Percentiles rank a stretch among this genome's conserved stretches.
Evolutionary conservation across 768 basidiomycete genomes (phyloP).

Genomic region (Gyrodon lividus): DNA sequence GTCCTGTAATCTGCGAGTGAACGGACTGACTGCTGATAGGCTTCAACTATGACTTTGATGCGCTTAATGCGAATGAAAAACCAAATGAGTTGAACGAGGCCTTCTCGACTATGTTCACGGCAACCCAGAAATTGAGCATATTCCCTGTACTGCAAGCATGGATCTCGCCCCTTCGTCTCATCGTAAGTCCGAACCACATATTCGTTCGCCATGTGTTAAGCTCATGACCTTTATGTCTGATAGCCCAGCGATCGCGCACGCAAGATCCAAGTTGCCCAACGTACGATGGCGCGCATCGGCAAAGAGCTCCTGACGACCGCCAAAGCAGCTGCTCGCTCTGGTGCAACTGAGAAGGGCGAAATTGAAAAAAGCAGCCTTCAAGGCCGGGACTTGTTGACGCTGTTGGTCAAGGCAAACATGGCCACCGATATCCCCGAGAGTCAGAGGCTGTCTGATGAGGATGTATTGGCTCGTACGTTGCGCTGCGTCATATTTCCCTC

Average conservation of each 20-base stretch:
- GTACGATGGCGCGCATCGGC: conserved; percentile 51
- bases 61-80: conserved; percentile 25
- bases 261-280: conserved; percentile 28
- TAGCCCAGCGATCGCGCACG: conserved; percentile 24
- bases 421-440: conserved; percentile 53
- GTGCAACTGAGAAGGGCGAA: conserved; percentile 22
- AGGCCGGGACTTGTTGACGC: conserved; percentile 55
- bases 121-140: conserved; percentile 10
- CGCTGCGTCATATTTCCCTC: too few species aligned
- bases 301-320: conserved; percentile 47
- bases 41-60: conserved; percentile 38
- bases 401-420: conserved; percentile 64
- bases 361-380: conserved; percentile 23
- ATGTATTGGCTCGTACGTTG: conserved; percentile 55
- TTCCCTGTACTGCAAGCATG: conserved; percentile 34
- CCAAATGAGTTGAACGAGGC: conserved; percentile 34
- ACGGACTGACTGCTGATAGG: conserved; percentile 23
- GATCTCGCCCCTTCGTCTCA: conserved; percentile 37
- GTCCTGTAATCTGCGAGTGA: not conserved
- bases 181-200: conserved; percentile 32
- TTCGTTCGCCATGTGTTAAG: not conserved
- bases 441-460: conserved; percentile 59
- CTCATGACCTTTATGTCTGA: not conserved
- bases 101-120: conserved; percentile 31
- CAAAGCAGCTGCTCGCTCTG: conserved; percentile 37